Evolutionary conservation across 371 early-diverging fungal species (phyloP), one percentile per base, ranked within the genome.

Genomic region (Lichtheimia hyalospora): DNA sequence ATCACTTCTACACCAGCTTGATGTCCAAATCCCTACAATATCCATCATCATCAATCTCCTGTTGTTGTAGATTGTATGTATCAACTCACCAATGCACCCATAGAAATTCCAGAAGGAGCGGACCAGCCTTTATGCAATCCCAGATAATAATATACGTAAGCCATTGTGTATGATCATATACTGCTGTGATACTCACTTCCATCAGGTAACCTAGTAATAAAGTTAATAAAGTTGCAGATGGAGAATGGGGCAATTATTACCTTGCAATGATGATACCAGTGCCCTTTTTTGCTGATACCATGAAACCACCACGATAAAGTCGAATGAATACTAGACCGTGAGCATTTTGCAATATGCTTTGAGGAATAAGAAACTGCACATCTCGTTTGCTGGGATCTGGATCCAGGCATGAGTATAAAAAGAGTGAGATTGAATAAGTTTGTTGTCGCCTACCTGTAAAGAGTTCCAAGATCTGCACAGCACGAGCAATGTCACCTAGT

Each of bases 221-320:
- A n/a, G 15, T 13, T 6, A 23, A 23, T 40, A 28, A 27, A 16
- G 21, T 14, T 46, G n/a, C 18, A 18, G 7, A 46, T 18, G 2
- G 46, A 46, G 46, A 46, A 5, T 18, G 27, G 27, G 20, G 28
- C 21, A 27, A 49, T 21, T 16, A 23, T 61, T 64, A 71, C 77
- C 77, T 63, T 60, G 71, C 77, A 52, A 77, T 71, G 41, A 77
- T 73, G 24, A 77, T 62, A 16, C 77, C 77, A 3, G 67, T 73
- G 15, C 77, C 77, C 27, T 55, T 54, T 44, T 69, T 77, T 16
- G 66, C 69, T 6, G 72, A 71, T 16, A 77, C 21, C 61, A 65
- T 44, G 6, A 77, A 61, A n/a, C 74, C 77, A 12, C 64, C 58
- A 34, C 67, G 65, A 48, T 60, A 59, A 0, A 73, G 51, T 12